Evolutionary conservation across 2,329 filamentous ascomycete species (phyloP).

Genomic region (Colletotrichum brevisporum): DNA sequence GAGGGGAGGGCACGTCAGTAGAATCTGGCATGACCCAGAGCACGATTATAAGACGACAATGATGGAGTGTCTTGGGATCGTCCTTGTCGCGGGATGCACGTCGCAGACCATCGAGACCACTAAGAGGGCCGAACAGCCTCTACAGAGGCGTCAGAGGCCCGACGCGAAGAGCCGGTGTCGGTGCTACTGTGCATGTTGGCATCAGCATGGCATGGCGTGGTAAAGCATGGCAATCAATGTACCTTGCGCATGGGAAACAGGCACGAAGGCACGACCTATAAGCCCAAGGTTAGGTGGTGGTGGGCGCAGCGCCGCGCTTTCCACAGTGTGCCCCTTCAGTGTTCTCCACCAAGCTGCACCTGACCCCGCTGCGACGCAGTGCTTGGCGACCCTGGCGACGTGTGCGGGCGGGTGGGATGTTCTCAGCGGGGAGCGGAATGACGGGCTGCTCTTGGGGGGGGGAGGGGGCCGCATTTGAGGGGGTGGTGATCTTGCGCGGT

Average conservation of each 20-base stretch:
- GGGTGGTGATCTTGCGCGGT: not conserved
- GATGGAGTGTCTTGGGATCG: conserved; percentile 33
- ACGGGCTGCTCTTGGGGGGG: not conserved
- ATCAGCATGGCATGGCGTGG: not conserved
- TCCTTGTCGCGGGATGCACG: conserved; percentile 34
- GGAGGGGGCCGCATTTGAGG: not conserved
- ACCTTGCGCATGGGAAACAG: conserved; percentile 1
- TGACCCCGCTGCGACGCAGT: conserved; percentile 29
- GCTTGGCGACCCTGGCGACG: conserved; percentile 26
- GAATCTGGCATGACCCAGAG: conserved; percentile 36
- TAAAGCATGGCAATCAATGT: not conserved
- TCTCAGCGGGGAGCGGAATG: conserved; percentile 15
- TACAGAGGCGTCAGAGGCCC: conserved; percentile 2
- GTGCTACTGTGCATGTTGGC: conserved; percentile 6
- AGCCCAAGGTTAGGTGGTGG: not conserved
- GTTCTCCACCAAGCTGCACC: conserved; percentile 24
- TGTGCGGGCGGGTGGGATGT: conserved; percentile 31
- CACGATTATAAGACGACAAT: conserved; percentile 38
- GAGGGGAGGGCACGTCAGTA: conserved; percentile 22
- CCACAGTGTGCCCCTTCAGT: conserved; percentile 3
- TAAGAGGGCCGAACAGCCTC: conserved; percentile 11
- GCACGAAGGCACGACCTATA: not conserved
- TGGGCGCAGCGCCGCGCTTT: conserved; percentile 31
- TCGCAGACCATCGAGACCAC: conserved; percentile 32
- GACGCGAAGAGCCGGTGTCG: conserved; percentile 27